Conservation (phyloP, 2,329 filamentous ascomycete genomes). For the Aureobasidium sp. region DNA sequence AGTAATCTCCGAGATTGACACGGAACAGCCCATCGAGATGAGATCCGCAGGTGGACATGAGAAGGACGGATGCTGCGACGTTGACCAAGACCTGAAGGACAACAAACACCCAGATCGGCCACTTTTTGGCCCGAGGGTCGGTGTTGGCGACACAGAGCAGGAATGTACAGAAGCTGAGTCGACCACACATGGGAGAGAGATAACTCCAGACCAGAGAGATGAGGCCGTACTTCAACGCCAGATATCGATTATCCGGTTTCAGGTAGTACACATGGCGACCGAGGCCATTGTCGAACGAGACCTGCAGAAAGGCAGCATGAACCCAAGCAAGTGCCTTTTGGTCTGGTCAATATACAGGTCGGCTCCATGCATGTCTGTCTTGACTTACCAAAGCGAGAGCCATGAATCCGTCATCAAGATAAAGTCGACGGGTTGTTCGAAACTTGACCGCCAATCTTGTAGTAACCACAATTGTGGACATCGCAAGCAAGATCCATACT, state of each 20-base stretch:
- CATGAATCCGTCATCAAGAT: constrained; percentile 26
- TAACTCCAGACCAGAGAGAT: constrained; percentile 23
- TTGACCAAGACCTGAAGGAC: constrained; percentile 25
- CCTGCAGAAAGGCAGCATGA: constrained; percentile 23
- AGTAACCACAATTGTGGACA: constrained; percentile 23
- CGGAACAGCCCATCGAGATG: constrained; percentile 22
- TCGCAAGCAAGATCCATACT: constrained; percentile 22
- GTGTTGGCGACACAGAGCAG: constrained; percentile 25
- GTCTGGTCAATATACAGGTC: neutral
- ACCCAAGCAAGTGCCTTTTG: constrained; percentile 20
- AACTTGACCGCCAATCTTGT: constrained; percentile 24
- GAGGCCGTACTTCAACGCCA: constrained; percentile 22
- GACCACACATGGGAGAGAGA: constrained; percentile 24
- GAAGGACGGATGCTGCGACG: constrained; percentile 21
- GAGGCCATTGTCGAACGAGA: constrained; percentile 22
- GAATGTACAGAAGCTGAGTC: constrained; percentile 26
- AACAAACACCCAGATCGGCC: constrained; percentile 26
- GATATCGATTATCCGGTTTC: constrained; percentile 15
- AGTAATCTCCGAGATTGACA: constrained; percentile 2
- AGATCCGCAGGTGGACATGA: constrained; percentile 25
- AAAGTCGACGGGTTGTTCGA: constrained; percentile 22
- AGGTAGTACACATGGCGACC: constrained; percentile 26
- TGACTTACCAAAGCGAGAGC: constrained; percentile 20
- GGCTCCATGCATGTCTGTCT: neutral
- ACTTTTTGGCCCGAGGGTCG: constrained; percentile 23